A percentile compares a stretch with the other conserved stretches of the same genome.
Evolutionary conservation across 106 monocot genomes (phyloP).

Genomic region (Allium cepa): DNA sequence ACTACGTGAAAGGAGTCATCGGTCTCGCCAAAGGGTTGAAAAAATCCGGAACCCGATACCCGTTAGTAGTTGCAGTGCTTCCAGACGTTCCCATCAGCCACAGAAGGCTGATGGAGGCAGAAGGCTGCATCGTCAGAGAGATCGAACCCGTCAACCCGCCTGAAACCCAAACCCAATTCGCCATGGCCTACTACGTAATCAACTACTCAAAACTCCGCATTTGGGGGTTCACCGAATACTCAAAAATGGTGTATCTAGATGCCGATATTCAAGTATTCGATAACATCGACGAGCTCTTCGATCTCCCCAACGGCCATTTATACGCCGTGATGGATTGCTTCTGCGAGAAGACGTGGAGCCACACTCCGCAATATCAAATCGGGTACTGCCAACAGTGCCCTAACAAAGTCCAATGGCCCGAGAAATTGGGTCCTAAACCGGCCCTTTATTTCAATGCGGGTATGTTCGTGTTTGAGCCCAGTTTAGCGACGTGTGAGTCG

Average conservation of each 20-base stretch:
- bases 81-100: conserved; percentile 73
- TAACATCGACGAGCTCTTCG: conserved; percentile 60
- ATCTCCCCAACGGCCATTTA: conserved; percentile 36
- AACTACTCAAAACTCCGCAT: conserved; percentile 94
- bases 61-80: conserved; percentile 65
- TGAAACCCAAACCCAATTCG: conserved; percentile 64
- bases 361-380: conserved; percentile 43
- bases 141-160: conserved; percentile 74
- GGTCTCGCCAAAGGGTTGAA: conserved; percentile 73
- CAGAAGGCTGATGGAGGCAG: conserved; percentile 37
- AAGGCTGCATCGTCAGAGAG: conserved; percentile 69
- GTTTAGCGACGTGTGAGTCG: conserved; percentile 16
- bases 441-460: conserved; percentile 65
- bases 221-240: conserved; percentile 81
- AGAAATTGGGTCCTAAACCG: conserved; percentile 23
- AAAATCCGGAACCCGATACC: conserved; percentile 50
- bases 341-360: conserved; percentile 60
- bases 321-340: conserved; percentile 75
- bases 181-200: conserved; percentile 88
- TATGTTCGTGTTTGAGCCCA: conserved; percentile 54
- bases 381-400: conserved; percentile 70
- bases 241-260: conserved; percentile 75
- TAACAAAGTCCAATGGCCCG: conserved; percentile 25
- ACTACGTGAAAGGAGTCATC: conserved; percentile 79
- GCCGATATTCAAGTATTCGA: conserved; percentile 87